Percentiles rank a stretch among this genome's conserved stretches.
Evolutionary conservation across 2,329 filamentous ascomycete species (phyloP).

Genomic region (Fusarium coffeatum): DNA sequence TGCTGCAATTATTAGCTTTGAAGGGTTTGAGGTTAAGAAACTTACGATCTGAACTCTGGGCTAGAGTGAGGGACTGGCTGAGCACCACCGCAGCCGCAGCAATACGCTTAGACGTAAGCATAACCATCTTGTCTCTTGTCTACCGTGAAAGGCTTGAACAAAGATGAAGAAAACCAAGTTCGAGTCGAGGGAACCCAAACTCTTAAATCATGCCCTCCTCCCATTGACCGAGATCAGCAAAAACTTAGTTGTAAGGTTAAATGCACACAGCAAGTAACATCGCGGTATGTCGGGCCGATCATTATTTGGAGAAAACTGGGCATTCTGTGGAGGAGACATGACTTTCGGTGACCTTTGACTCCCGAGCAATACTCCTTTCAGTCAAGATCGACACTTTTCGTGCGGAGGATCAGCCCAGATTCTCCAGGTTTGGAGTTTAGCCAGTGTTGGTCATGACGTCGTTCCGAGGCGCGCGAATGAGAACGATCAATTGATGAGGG

Average conservation of each 20-base stretch:
- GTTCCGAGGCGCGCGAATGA: constrained; percentile 13
- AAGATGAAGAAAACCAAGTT: background rate
- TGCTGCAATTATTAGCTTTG: constrained; percentile 50
- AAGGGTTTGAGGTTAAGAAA: fast-evolving
- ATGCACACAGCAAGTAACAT: background rate
- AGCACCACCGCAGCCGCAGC: background rate
- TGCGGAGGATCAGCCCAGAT: constrained; percentile 20
- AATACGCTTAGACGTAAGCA: background rate
- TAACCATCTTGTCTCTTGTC: constrained; percentile 1
- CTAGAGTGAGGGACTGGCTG: background rate
- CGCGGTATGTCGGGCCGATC: constrained; percentile 10
- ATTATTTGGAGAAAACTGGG: constrained; percentile 21
- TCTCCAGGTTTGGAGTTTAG: background rate
- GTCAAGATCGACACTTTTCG: constrained; percentile 9
- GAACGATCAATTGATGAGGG: background rate
- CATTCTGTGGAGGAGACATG: background rate
- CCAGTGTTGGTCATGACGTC: constrained; percentile 13
- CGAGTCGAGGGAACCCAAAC: background rate
- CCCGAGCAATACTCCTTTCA: constrained; percentile 15
- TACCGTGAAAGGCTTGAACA: background rate
- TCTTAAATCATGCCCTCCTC: constrained; percentile 6
- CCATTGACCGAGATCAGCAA: background rate
- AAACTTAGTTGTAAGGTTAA: background rate
- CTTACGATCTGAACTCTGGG: constrained; percentile 5
- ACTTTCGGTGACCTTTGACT: background rate